Evolutionary conservation across 768 basidiomycete species (phyloP), one percentile per base, ranked within the genome.

Genomic region (Suillus cothurnatus): DNA sequence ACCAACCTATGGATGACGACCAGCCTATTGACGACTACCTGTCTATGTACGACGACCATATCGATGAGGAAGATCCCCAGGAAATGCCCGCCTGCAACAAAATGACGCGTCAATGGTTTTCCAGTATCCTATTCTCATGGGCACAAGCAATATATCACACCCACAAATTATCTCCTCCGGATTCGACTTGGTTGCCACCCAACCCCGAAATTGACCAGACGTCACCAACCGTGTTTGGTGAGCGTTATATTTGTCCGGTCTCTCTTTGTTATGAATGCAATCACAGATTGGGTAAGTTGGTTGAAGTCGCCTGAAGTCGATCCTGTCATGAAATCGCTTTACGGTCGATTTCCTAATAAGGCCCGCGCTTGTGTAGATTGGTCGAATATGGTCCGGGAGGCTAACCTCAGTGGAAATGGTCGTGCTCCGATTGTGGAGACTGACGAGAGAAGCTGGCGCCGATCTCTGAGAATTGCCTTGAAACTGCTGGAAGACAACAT

Each of bases 281-380:
- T 3, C 8, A 45, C 43, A 45, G 43, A 45, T 3, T 45, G 21
- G 21, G 43, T 9, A 3, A 45, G 3, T 45, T 45, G 43, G 43
- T 45, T 3, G 5, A 3, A 0, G 4, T 9, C 7, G 1, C 9
- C 43, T 21, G 21, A 45, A 1, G n/a, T n/a, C 1, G 8, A 45
- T n/a, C 43, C 43, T 21, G 1, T 45, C 8, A n/a, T 45, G 3
- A 8, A 4, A n/a, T 45, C 43, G 9, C 21, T 45, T 11, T 45
- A 45, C 7, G 21, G 43, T 9, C n/a, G 9, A 4, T 21, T n/a
- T 0, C 43, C 21, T 0, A 9, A 45, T 7, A 8, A 45, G 21
- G n/a, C 19, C 1, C 1, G 8, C 0, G 43, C 21, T 4, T 0
- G 1, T 8, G 1, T 45, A 0, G 8, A 45, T n/a, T 21, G 9